Evolutionary conservation across 371 early-diverging fungal genomes (phyloP), one percentile per base, ranked within the genome.

Genomic region (Mucor sp.): DNA sequence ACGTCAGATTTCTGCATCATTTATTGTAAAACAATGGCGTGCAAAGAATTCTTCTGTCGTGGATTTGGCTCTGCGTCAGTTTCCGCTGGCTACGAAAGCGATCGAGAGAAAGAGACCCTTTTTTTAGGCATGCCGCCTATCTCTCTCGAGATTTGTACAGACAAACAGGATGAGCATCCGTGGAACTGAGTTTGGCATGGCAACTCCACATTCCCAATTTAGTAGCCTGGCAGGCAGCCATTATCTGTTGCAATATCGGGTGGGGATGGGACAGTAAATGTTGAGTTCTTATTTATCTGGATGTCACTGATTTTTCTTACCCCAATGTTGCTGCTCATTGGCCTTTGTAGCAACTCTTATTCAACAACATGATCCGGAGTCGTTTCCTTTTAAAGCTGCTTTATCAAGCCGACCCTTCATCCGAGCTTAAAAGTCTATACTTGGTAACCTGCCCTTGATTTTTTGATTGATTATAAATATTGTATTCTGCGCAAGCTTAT

Each of bases 391-490:
- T 67, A 55, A 15, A 56, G 67, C 28, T 28, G 30, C 28, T 15
- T 32, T 55, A 61, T 60, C 67, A 37, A 61, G 41, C 67, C 61
- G 67, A 67, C 61, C 23, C 32, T 15, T 55, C 50, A 41, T 55
- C 67, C 67, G 67, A 67, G 67, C 61, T 47, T 17, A 21, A 65
- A 57, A 39, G 25, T 32, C 61, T 11, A 67, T 39, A 67, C 39
- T 61, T 55, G 61, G 67, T 25, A 63, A 63, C 55, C 55, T 35
- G 28, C 19, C 58, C 41, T 50, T 63, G 37, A 27, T 39, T 28
- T 53, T 27, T 17, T 41, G 12, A 15, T 44, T 25, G 44, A 33
- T 14, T 57, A 57, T 57, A 57, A 57, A 57, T 32, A 57, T 33
- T 57, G 15, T 15, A 33, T 57, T 57, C 57, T 33, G 28, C 19